Percentiles rank a stretch among this genome's conserved stretches.
Conservation (phyloP, 352 stramenopile genomes). For the Phytophthora meadii region DNA sequence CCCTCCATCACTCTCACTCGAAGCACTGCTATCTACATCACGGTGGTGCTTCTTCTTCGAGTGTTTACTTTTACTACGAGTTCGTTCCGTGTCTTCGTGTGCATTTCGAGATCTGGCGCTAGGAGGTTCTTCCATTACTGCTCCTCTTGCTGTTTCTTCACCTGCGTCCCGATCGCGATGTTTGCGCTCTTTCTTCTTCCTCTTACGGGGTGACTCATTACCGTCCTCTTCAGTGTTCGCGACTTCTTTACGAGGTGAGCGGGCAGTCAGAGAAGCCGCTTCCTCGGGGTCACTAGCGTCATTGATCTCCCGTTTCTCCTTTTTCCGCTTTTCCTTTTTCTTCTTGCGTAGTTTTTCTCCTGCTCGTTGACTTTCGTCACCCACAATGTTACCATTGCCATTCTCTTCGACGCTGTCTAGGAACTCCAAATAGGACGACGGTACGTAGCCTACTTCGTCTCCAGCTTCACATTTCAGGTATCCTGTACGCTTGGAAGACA, state of each 20-base stretch:
- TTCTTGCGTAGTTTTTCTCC: constrained; percentile 72
- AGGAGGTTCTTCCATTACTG: constrained; percentile 16
- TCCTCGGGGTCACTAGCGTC: constrained; percentile 54
- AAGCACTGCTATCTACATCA: constrained; percentile 48
- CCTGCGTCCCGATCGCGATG: constrained; percentile 42
- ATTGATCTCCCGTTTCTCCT: constrained; percentile 41
- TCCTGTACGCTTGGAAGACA: constrained; percentile 80
- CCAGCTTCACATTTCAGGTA: constrained; percentile 86
- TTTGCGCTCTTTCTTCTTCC: constrained; percentile 69
- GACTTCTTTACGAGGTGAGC: constrained; percentile 54
- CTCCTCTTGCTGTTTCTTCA: constrained; percentile 19
- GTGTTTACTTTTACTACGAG: constrained; percentile 50
- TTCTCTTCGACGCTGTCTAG: constrained; percentile 49
- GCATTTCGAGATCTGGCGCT: constrained; percentile 25
- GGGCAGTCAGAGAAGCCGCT: constrained; percentile 15
- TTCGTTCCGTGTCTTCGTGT: constrained; percentile 42
- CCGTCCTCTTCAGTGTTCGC: constrained; percentile 35
- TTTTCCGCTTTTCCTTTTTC: constrained; percentile 61
- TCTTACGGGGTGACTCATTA: constrained; percentile 63
- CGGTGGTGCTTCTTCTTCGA: constrained; percentile 61
- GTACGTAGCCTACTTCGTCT: constrained; percentile 77
- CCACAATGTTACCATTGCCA: constrained; percentile 9
- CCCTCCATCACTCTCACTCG: constrained; percentile 50
- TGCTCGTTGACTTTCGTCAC: constrained; percentile 39
- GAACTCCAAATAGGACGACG: constrained; percentile 87